Base-by-base conservation (phyloP, 371 early-diverging fungal species). In the Mucor irregularis region DNA sequence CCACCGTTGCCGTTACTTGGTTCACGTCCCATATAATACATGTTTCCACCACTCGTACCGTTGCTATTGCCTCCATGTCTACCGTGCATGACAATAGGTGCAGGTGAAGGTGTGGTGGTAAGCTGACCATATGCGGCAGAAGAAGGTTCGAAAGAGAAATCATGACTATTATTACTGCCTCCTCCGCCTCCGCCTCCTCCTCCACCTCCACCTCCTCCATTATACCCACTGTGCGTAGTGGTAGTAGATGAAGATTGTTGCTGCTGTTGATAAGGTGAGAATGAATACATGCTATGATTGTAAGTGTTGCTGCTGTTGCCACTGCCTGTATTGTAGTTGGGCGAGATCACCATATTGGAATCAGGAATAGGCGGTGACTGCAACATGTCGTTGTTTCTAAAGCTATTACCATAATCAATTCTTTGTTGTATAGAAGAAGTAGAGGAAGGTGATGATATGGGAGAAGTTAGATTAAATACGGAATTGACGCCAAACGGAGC, bases 341-440 rank as follows among this genome's bases (percentile, higher is more conserved):
- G 34, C 17, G 28, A n/a, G 17, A 35, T 26, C 37, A 54, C 42
- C n/a, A 38, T 48, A n/a, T 30, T 42, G n/a, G 43, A 26, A 28
- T 58, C 58, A 3, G 58, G 58, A 6, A 58, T 58, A 2, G 58
- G 58, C 21, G 58, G 58, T 24, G 58, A 58, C 14, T 58, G 58
- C 14, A 58, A 37, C 37, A 58, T 56, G 10, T 48, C 40, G 40
- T 51, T 38, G 19, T 19, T 29, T 19, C 17, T 39, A 17, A 8
- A 16, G 29, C 46, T 51, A 28, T 44, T 35, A 28, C 21, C 37
- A 37, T 44, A 58, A 28, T 58, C 58, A 4, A 58, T 34, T 21
- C 58, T 43, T 37, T 58, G 58, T 9, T 58, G 58, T n/a, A 58
- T 50, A 0, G 58, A 49, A 5, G 50, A 50, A n/a, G 45, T 24